Conservation (phyloP, 371 early-diverging fungal genomes). For the Rhizopus sp. region DNA sequence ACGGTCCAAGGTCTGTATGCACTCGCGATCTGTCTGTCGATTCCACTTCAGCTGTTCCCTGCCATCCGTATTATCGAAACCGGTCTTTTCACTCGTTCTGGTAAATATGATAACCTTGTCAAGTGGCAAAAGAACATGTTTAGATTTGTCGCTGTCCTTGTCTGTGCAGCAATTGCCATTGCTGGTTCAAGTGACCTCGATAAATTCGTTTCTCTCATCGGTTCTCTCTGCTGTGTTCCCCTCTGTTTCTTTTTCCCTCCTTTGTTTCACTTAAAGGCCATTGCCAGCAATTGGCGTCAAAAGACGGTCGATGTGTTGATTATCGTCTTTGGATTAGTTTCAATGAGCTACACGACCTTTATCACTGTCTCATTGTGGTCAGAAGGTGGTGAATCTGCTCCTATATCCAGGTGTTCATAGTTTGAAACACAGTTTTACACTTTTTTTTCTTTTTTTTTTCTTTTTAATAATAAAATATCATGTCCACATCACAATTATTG, state of each 20-base stretch:
- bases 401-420: constrained; percentile 32
- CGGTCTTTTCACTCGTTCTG: constrained; percentile 63
- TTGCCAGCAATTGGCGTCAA: constrained; percentile 44
- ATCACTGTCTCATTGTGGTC: constrained; percentile 74
- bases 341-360: constrained; percentile 76
- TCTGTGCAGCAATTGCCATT: constrained; percentile 72
- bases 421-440: constrained; percentile 4
- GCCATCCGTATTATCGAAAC: constrained; percentile 85
- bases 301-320: constrained; percentile 61
- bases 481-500: constrained; percentile 49
- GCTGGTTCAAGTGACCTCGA: constrained; percentile 74
- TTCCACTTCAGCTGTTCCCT: constrained; percentile 88
- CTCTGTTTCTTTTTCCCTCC: constrained; percentile 77
- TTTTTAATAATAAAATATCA: constrained; percentile 5
- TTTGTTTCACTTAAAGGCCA: constrained; percentile 74
- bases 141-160: constrained; percentile 58
- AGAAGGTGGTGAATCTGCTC: constrained; percentile 28
- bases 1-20: constrained; percentile 79
- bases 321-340: constrained; percentile 69
- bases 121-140: constrained; percentile 91
- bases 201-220: constrained; percentile 86
- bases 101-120: constrained; percentile 62
- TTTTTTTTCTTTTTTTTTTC: not conserved
- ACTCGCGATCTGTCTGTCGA: constrained; percentile 81
- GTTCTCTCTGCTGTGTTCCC: constrained; percentile 80